These are phyloP conservation scores for Parmelia sp. DNA, from an alignment of 495 filamentous ascomycete genomes.

Conservation along the genomic window DNA sequence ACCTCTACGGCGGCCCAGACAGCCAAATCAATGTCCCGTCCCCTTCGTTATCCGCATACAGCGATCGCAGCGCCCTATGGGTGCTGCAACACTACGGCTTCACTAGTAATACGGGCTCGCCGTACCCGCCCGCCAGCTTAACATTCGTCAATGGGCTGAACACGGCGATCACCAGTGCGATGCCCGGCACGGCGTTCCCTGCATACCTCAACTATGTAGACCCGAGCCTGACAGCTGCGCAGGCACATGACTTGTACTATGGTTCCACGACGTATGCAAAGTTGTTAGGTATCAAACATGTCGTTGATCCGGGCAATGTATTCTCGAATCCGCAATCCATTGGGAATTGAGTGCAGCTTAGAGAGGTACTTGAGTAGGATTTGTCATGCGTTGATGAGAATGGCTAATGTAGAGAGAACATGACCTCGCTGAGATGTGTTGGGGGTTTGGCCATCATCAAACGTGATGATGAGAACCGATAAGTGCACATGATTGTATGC, in stretches of 20 bases:
- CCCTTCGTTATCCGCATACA: conserved; percentile 48
- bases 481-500: too few relatives aligned
- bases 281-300: conserved; percentile 47
- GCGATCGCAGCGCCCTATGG: conserved; percentile 52
- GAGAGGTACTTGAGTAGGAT: neutral
- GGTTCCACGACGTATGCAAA: conserved; percentile 40
- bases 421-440: neutral
- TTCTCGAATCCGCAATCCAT: conserved; percentile 64
- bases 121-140: conserved; percentile 34
- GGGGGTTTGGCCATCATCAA: neutral
- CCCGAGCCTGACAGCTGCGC: conserved; percentile 38
- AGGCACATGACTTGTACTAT: conserved; percentile 41
- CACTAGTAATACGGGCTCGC: conserved; percentile 30
- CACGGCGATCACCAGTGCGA: conserved; percentile 29
- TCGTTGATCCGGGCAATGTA: conserved; percentile 47
- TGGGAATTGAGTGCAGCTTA: conserved; percentile 12
- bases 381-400: neutral
- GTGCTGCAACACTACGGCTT: conserved; percentile 54
- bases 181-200: conserved; percentile 36
- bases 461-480: too few relatives aligned
- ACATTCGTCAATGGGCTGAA: conserved; percentile 43
- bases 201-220: conserved; percentile 64
- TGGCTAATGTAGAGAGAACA: neutral
- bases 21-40: conserved; percentile 40
- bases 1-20: conserved; percentile 48